These are phyloP conservation scores for Malassezia globosa DNA, from an alignment of 1,284 basidiomycete species.

Conservation along the genomic window DNA sequence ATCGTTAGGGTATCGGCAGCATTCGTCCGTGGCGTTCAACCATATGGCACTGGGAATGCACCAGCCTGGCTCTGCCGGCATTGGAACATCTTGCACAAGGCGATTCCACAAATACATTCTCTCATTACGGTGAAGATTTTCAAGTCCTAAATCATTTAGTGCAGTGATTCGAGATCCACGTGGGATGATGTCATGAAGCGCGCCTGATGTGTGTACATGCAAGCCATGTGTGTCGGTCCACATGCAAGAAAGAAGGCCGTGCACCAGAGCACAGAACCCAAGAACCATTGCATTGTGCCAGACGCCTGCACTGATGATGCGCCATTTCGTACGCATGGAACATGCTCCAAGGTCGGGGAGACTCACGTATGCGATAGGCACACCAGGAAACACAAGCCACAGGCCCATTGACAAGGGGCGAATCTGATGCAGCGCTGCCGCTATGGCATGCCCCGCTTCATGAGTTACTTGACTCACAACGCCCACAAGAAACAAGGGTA, in stretches of 20 bases:
- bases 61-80: conserved; percentile 5
- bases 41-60: conserved; percentile 10
- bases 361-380: conserved; percentile 16
- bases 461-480: conserved; percentile 10
- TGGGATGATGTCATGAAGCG: conserved; percentile 1
- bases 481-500: conserved; percentile 2
- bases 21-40: not conserved
- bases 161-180: not conserved
- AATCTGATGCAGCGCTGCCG: conserved; percentile 11
- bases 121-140: not conserved
- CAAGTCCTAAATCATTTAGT: conserved; percentile 9
- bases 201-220: not conserved
- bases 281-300: conserved; percentile 17
- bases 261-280: not conserved
- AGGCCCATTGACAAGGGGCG: conserved; percentile 11
- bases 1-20: not conserved
- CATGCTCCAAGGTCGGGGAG: conserved; percentile 3
- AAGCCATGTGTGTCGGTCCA: conserved; percentile 11
- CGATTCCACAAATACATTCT: conserved; percentile 6
- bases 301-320: conserved; percentile 16
- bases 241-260: not conserved
- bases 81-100: not conserved
- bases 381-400: conserved; percentile 12
- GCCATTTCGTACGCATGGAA: not conserved
- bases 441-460: conserved; percentile 19